phyloP scores from a whole-genome alignment of 768 basidiomycete genomes.

The Boletus edulis region DNA sequence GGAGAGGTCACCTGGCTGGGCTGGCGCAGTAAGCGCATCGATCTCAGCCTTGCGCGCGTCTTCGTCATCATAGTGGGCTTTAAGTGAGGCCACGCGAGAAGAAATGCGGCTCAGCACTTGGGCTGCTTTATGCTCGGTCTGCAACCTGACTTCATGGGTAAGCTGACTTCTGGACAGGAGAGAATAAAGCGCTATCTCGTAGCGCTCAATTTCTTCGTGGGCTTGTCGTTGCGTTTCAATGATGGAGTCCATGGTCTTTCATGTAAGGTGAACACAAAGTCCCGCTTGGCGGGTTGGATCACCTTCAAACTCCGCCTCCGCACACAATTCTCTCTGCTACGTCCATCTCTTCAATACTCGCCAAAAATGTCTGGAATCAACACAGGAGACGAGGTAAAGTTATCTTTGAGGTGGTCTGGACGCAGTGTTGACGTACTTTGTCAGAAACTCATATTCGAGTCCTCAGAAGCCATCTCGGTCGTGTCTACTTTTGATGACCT shows the following conservation, averaged over 20 bases:
- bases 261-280: background rate
- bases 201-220: constrained; percentile 94
- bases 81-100: constrained; percentile 61
- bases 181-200: constrained; percentile 82
- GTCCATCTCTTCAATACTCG: constrained; percentile 29
- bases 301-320: constrained; percentile 56
- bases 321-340: constrained; percentile 30
- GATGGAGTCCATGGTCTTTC: constrained; percentile 78
- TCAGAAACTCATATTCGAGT: constrained; percentile 93
- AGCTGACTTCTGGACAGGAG: constrained; percentile 68
- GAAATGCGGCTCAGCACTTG: constrained; percentile 86
- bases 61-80: constrained; percentile 75
- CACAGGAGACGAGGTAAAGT: constrained; percentile 75
- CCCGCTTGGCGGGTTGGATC: background rate
- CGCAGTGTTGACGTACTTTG: background rate
- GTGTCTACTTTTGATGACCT: constrained; percentile 90
- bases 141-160: constrained; percentile 61
- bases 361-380: constrained; percentile 78
- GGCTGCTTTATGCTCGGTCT: constrained; percentile 85
- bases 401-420: constrained; percentile 16
- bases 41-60: constrained; percentile 69
- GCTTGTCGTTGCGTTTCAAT: constrained; percentile 93
- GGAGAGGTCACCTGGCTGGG: constrained; percentile 69
- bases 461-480: constrained; percentile 87
- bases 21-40: constrained; percentile 55